Base-by-base conservation (phyloP, 2,329 filamentous ascomycete genomes). In the Colletotrichum tanaceti region DNA sequence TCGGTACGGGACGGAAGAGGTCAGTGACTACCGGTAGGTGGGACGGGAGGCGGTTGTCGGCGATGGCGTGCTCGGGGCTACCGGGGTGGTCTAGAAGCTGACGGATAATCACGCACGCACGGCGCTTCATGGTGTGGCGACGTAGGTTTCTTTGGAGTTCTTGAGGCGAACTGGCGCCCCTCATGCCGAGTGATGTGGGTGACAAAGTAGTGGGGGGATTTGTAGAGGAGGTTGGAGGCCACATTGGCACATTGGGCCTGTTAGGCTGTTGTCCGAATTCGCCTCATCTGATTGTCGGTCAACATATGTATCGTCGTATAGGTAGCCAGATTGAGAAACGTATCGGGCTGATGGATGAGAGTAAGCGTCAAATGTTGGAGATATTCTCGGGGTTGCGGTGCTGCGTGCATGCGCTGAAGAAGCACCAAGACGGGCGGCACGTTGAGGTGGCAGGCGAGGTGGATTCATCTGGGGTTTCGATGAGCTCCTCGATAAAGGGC, bases 21-120 rank as follows among this genome's bases (percentile, higher is more conserved):
- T 61, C 62, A 62, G 57, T 24, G 38, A 46, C 14, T 4, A n/a
- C n/a, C n/a, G n/a, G n/a, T n/a, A 20, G 20, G n/a, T 13, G 41
- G 22, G 28, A 38, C 43, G 62, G 65, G 44, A 35, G 18, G 44
- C 66, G 66, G 66, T 66, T 69, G 57, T 69, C 66, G 66, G 66
- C 62, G 66, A 69, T 69, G 66, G 66, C 66, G 66, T 69, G 66
- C 62, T 41, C 59, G 43, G 57, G 32, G 38, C 52, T 46, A 60
- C 61, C 35, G 61, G 66, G 59, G 24, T 35, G 32, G 32, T 9
- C 32, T 35, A 35, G 32, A 35, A 35, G 32, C 44, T 32, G 58
- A 32, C 43, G 46, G 44, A 22, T 14, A 11, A 50, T n/a, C n/a
- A n/a, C n/a, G n/a, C n/a, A n/a, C n/a, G 58, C 35, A 50, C 39